These are phyloP conservation scores for Hymenoscyphus fructigenus DNA, from an alignment of 2,329 filamentous ascomycete genomes.

Conservation along the genomic window DNA sequence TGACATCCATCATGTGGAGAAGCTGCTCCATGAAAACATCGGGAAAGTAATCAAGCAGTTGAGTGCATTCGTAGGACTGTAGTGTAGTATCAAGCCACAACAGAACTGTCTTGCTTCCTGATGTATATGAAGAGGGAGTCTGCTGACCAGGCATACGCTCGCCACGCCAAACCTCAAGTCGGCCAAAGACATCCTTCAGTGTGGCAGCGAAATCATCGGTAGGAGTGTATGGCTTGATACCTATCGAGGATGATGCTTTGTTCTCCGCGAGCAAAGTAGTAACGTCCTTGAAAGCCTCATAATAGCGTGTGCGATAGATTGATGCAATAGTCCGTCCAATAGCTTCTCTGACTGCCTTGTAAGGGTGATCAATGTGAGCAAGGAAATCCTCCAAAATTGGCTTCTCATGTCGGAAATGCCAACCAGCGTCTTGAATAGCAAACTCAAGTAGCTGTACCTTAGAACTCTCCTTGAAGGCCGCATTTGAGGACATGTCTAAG, in stretches of 20 bases:
- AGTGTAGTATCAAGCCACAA: conserved; percentile 92
- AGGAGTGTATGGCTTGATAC: conserved; percentile 79
- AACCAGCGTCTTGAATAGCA: conserved; percentile 81
- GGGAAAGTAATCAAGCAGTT: conserved; percentile 88
- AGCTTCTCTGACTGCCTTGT: conserved; percentile 93
- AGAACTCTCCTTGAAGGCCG: conserved; percentile 97
- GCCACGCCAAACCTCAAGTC: conserved; percentile 83
- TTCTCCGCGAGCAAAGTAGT: conserved; percentile 73
- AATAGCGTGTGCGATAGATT: conserved; percentile 88
- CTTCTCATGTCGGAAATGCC: conserved; percentile 91
- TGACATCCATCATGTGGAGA: conserved; percentile 99
- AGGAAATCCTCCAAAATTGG: conserved; percentile 89
- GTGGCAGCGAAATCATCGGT: conserved; percentile 70
- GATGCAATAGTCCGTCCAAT: conserved; percentile 87
- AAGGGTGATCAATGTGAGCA: conserved; percentile 89
- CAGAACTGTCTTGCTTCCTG: conserved; percentile 91
- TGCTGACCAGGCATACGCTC: conserved; percentile 85
- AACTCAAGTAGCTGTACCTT: conserved; percentile 92
- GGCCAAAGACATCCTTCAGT: conserved; percentile 72
- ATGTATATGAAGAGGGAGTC: conserved; percentile 90
- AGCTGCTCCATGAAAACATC: conserved; percentile 87
- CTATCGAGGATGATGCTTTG: conserved; percentile 76
- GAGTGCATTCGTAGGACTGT: conserved; percentile 88
- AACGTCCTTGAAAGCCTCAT: conserved; percentile 88
- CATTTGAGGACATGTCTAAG: conserved; percentile 91